Base-by-base conservation (phyloP, 345 rosid genomes). In the Melaleuca quinquenervia region DNA sequence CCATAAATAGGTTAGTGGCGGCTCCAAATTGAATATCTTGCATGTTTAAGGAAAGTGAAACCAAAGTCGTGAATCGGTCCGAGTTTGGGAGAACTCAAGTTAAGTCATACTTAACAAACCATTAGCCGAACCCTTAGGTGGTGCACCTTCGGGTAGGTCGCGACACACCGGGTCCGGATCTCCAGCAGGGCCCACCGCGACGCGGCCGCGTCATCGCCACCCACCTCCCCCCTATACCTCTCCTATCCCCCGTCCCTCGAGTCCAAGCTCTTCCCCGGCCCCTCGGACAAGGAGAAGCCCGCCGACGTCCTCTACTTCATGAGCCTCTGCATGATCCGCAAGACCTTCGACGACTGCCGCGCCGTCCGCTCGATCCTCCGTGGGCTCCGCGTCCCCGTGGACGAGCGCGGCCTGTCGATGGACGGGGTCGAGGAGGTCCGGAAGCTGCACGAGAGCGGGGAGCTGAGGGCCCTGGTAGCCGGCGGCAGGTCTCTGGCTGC, bases 381-480 rank as follows among this genome's bases (percentile, higher is more conserved):
- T 0, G 93, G 91, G 11, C 86, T 90, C 60, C 87, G 91, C 1
- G 94, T 92, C 85, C 88, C 92, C 3, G 86, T 94, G 56, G 99
- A 96, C 90, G 98, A 96, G 55, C 94, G 97, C 6, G 99, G 95
- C 88, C 85, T 96, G 86, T 92, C 96, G 6, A 92, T 96, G 96
- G 96, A 96, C 15, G 93, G 93, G 27, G 89, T 85, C 29, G 91
- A 89, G 58, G 90, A 88, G 89, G 83, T 91, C 74, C 85, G 32
- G 32, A 82, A 85, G 32, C 62, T 91, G 75, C 86, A 89, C 62
- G 92, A 90, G 86, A 87, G 83, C 75, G 93, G 92, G 11, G 91
- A 89, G 58, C 87, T 91, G 84, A 86, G 85, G 87, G 50, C 41
- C 83, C 22, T 87, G 87, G 76, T 89, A 56, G 87, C 64, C 6